A percentile compares a stretch with the other conserved stretches of the same genome.
Conservation (phyloP, 1,284 basidiomycete genomes). For the Trametes polyzona region DNA sequence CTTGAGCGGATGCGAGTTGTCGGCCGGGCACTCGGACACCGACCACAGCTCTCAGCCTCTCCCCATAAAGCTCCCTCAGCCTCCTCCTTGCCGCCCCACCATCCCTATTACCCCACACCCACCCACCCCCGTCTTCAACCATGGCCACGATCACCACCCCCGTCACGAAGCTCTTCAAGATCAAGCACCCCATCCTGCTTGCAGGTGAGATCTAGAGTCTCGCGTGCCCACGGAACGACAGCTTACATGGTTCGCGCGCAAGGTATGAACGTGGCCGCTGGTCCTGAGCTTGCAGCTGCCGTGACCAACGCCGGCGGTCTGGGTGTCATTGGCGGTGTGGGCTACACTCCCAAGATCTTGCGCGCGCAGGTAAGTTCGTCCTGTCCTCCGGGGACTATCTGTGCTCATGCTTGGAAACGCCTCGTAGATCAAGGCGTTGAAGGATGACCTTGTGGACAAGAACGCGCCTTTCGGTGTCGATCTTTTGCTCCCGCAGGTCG, state of each 20-base stretch:
- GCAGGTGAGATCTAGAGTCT: slow-evolving; percentile 55
- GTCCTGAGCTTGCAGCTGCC: slow-evolving; percentile 85
- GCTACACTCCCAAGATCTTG: slow-evolving; percentile 78
- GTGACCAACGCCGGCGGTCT: slow-evolving; percentile 88
- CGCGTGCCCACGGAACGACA: background rate
- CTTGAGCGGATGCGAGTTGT: background rate
- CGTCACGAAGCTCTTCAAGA: slow-evolving; percentile 82
- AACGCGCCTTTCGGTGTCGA: slow-evolving; percentile 88
- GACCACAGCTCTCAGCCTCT: background rate
- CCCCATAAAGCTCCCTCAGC: slow-evolving; percentile 5
- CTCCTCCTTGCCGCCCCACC: slow-evolving; percentile 1
- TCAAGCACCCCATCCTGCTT: slow-evolving; percentile 87
- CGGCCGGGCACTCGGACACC: slow-evolving; percentile 8
- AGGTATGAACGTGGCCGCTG: slow-evolving; percentile 89
- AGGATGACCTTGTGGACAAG: slow-evolving; percentile 68
- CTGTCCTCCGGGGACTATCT: background rate
- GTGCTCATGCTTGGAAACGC: background rate
- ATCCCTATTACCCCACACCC: background rate
- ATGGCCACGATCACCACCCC: slow-evolving; percentile 74
- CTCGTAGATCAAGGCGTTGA: slow-evolving; percentile 71
- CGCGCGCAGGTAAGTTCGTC: slow-evolving; percentile 59
- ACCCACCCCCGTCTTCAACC: slow-evolving; percentile 14
- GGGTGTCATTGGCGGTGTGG: slow-evolving; percentile 86
- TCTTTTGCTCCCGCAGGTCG: slow-evolving; percentile 82
- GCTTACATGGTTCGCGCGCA: background rate